Percentiles rank a stretch among this genome's conserved stretches.
Evolutionary conservation across 345 rosid species (phyloP).

Genomic region (Brassica incana): DNA sequence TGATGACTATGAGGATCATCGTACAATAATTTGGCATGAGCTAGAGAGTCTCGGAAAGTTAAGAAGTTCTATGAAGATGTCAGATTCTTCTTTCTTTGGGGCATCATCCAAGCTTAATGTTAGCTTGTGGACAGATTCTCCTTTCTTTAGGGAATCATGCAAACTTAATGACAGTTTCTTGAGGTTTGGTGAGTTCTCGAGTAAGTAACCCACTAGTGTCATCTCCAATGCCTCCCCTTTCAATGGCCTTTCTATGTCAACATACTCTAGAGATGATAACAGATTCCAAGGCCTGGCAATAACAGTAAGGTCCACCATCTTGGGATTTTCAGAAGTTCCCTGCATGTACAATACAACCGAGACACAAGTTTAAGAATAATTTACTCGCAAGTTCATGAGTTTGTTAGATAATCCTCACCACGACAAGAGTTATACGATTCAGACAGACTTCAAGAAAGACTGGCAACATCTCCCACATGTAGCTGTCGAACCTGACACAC

Average conservation of each 20-base stretch:
- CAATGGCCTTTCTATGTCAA: too few species aligned
- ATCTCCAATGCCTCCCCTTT: too few species aligned
- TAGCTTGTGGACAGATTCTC: too few species aligned
- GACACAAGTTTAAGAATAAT: background rate
- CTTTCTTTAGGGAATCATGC: background rate
- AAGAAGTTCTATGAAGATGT: background rate
- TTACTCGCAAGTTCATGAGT: background rate
- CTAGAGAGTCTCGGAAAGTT: background rate
- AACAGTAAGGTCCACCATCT: background rate
- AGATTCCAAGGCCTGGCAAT: too few species aligned
- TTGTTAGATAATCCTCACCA: background rate
- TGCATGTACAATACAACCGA: background rate
- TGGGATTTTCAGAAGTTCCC: background rate
- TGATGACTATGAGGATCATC: background rate
- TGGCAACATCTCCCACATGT: background rate
- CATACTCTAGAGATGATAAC: too few species aligned
- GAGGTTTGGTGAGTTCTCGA: too few species aligned
- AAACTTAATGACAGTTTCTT: background rate
- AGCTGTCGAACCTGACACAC: background rate
- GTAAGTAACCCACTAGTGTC: too few species aligned
- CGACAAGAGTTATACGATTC: conserved; percentile 12
- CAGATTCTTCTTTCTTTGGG: background rate
- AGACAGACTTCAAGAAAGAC: conserved; percentile 25
- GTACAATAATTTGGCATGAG: background rate
- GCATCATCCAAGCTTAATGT: background rate